phyloP scores from a whole-genome alignment of 768 basidiomycete species.

The Crucibulum laeve region DNA sequence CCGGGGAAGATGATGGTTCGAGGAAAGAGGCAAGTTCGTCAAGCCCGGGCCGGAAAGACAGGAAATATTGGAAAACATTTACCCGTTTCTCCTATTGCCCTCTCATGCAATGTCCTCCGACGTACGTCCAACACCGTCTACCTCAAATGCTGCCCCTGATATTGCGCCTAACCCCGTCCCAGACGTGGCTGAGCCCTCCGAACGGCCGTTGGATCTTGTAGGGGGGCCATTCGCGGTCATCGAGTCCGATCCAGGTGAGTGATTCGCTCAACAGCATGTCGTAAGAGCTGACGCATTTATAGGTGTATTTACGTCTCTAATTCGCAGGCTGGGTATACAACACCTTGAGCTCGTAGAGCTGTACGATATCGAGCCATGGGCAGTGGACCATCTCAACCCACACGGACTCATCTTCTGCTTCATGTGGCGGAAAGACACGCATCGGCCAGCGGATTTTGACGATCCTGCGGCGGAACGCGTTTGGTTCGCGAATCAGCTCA shows the following conservation, averaged over 20 bases:
- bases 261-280: not conserved
- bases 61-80: too few species aligned
- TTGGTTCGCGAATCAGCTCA: slow-evolving; percentile 70
- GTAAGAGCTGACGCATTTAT: not conserved
- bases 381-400: slow-evolving; percentile 53
- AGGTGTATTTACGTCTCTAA: slow-evolving; percentile 56
- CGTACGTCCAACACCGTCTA: too few species aligned
- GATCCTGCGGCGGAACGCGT: slow-evolving; percentile 52
- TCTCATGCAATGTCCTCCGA: too few species aligned
- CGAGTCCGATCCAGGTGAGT: slow-evolving; percentile 48
- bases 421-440: slow-evolving; percentile 47
- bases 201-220: slow-evolving; percentile 36
- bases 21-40: too few species aligned
- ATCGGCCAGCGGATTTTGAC: slow-evolving; percentile 40
- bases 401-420: slow-evolving; percentile 64
- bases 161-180: not conserved
- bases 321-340: slow-evolving; percentile 47
- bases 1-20: too few species aligned
- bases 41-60: too few species aligned
- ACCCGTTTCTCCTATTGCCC: too few species aligned
- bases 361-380: slow-evolving; percentile 62
- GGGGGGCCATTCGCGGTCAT: slow-evolving; percentile 63
- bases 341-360: slow-evolving; percentile 54
- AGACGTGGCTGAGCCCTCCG: not conserved
- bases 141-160: not conserved